Evolutionary conservation across 495 filamentous ascomycete species (phyloP).

Genomic region (Lophium mytilinum): DNA sequence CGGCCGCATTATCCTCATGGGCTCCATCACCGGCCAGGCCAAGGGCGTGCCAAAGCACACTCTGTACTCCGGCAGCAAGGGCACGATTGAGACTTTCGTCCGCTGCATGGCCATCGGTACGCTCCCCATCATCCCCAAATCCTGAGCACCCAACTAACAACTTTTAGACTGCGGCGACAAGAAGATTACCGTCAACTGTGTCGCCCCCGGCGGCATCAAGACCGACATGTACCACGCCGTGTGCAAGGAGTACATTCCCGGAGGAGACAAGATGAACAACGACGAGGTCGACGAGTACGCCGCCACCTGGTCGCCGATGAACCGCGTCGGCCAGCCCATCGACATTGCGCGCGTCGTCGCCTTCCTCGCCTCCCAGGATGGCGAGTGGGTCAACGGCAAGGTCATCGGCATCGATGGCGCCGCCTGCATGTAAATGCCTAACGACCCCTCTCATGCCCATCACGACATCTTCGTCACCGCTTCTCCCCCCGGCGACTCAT

Average conservation of each 20-base stretch:
- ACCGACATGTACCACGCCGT: constrained; percentile 63
- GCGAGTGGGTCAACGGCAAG: constrained; percentile 61
- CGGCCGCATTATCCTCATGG: constrained; percentile 56
- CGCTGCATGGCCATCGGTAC: constrained; percentile 47
- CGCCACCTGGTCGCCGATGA: constrained; percentile 49
- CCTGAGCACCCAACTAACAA: constrained; percentile 3
- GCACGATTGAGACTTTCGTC: constrained; percentile 50
- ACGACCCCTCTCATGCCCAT: no score
- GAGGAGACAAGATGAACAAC: constrained; percentile 41
- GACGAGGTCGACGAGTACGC: constrained; percentile 44
- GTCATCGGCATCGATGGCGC: constrained; percentile 33
- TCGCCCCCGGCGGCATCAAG: constrained; percentile 61
- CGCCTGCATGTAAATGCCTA: constrained; percentile 8
- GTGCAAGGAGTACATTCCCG: constrained; percentile 57
- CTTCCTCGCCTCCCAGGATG: constrained; percentile 58
- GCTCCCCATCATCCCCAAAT: background rate
- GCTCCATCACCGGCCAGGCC: constrained; percentile 56
- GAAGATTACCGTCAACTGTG: constrained; percentile 57
- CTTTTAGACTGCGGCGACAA: constrained; percentile 36
- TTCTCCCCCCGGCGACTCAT: no score
- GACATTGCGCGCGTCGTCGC: constrained; percentile 58
- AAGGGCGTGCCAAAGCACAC: constrained; percentile 57
- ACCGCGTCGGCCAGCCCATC: constrained; percentile 53
- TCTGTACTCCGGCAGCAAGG: constrained; percentile 53
- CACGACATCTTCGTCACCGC: no score